Base-by-base conservation (phyloP, 2,329 filamentous ascomycete species). In the Dactylellina parvicollis region DNA sequence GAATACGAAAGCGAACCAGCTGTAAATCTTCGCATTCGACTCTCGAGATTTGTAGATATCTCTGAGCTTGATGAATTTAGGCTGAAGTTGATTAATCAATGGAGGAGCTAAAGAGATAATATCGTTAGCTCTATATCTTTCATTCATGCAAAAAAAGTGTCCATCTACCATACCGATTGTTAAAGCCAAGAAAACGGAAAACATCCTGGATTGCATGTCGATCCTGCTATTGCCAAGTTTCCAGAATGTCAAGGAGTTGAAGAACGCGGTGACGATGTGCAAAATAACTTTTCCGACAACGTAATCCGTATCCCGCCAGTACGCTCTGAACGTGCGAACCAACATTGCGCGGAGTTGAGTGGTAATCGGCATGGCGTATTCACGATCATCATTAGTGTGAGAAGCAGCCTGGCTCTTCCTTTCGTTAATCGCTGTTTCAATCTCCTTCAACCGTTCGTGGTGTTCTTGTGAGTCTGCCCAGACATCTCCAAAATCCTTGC, bases 41-140 rank as follows among this genome's bases (percentile, higher is more conserved):
- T 95, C 91, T 3, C 91, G 85, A 1, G 85, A 87, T 79, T 89
- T 82, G 81, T 91, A 95, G 24, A 94, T 83, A 30, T 86, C 83
- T 2, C 90, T 85, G 46, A 87, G 86, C 69, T 86, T 82, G 56
- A 92, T 82, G 78, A 90, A 92, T 3, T 86, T 86, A 0, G 91
- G 91, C 77, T 93, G 89, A 0, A 93, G 83, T 76, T 93, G 90
- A 77, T 92, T 89, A 67, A 93, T 90, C 0, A 93, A 82, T 0
- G 89, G 89, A 0, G 90, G 90, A 0, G 86, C 62, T 59, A 34
- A 16, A 20, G 1, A 82, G 78, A 0, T 49, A 7, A 12, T 85
- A 92, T 83, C 4, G 79, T 92, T 89, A 80, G 90, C 96, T 82
- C 92, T 92, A 40, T 90, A 87, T 80, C 96, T 90, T 60, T 96